Evolutionary conservation across 352 stramenopile species (phyloP).

Genomic region (Phytopythium vexans): DNA sequence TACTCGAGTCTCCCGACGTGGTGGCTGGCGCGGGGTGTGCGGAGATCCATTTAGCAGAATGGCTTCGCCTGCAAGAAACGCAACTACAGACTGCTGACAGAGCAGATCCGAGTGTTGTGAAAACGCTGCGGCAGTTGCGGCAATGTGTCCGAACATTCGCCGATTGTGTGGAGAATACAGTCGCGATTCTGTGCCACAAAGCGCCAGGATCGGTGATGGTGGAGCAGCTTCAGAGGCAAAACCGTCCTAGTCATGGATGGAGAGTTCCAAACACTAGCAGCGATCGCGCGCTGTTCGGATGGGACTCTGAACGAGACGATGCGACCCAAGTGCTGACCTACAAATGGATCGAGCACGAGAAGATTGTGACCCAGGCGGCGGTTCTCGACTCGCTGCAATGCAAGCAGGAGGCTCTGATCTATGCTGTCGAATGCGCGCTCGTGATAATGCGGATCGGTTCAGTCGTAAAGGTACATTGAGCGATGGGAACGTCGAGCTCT

Average conservation of each 20-base stretch:
- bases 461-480: slow-evolving; percentile 30
- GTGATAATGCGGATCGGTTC: slow-evolving; percentile 35
- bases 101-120: no score
- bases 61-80: slow-evolving; percentile 23
- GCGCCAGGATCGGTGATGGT: slow-evolving; percentile 9
- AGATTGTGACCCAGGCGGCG: slow-evolving; percentile 19
- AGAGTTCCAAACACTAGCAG: not conserved
- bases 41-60: slow-evolving; percentile 44
- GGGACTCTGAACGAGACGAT: slow-evolving; percentile 18
- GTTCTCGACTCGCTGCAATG: slow-evolving; percentile 40
- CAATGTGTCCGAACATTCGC: slow-evolving; percentile 25
- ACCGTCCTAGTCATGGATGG: no score
- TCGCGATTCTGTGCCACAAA: slow-evolving; percentile 15
- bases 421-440: slow-evolving; percentile 40
- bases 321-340: slow-evolving; percentile 22
- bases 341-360: slow-evolving; percentile 8
- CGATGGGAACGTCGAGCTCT: not conserved
- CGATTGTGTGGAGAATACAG: slow-evolving; percentile 19
- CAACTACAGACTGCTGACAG: not conserved
- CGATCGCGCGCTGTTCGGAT: slow-evolving; percentile 43
- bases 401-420: slow-evolving; percentile 39
- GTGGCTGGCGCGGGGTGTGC: slow-evolving; percentile 47
- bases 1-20: slow-evolving; percentile 35
- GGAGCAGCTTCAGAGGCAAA: slow-evolving; percentile 10
- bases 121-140: slow-evolving; percentile 27